Percentiles rank a stretch among this genome's conserved stretches.
These are phyloP conservation scores for Akanthomyces muscarius DNA, from an alignment of 2,329 filamentous ascomycete genomes.

Conservation along the genomic window DNA sequence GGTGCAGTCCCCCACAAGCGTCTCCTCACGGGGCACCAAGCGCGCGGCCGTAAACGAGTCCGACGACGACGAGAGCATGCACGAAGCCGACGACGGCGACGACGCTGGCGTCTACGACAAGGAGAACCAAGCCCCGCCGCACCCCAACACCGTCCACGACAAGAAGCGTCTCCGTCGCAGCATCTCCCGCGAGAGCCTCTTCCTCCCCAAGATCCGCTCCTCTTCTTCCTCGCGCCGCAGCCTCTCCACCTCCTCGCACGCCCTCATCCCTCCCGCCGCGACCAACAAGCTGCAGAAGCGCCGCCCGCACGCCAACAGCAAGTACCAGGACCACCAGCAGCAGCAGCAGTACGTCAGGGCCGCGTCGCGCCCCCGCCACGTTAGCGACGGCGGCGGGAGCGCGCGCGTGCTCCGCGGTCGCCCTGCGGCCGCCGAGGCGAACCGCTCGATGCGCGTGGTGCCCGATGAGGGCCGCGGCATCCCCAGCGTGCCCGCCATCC, in stretches of 20 bases:
- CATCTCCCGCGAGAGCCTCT: constrained; percentile 40
- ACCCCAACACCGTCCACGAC: constrained; percentile 32
- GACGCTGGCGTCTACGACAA: background rate
- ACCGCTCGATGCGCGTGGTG: constrained; percentile 36
- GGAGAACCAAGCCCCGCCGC: constrained; percentile 22
- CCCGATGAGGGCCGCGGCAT: constrained; percentile 46
- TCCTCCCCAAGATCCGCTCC: constrained; percentile 31
- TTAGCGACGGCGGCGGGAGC: constrained; percentile 21
- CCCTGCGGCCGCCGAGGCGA: constrained; percentile 18
- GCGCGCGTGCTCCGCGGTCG: constrained; percentile 26
- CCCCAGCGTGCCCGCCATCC: constrained; percentile 41
- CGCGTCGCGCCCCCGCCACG: constrained; percentile 19
- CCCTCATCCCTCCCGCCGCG: constrained; percentile 11
- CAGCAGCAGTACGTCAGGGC: constrained; percentile 4
- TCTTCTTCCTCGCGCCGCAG: constrained; percentile 26
- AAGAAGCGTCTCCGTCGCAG: constrained; percentile 53
- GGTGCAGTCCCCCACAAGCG: constrained; percentile 32
- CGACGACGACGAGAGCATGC: constrained; percentile 27
- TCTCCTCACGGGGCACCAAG: constrained; percentile 47
- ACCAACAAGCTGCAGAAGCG: constrained; percentile 28
- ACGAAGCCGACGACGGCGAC: constrained; percentile 20
- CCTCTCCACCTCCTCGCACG: constrained; percentile 25
- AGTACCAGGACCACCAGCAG: constrained; percentile 9
- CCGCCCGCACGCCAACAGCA: constrained; percentile 9
- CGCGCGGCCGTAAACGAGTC: constrained; percentile 39